A percentile compares a stretch with the other conserved stretches of the same genome.
phyloP scores from a whole-genome alignment of 345 rosid genomes.

The Carallia pectinifolia region DNA sequence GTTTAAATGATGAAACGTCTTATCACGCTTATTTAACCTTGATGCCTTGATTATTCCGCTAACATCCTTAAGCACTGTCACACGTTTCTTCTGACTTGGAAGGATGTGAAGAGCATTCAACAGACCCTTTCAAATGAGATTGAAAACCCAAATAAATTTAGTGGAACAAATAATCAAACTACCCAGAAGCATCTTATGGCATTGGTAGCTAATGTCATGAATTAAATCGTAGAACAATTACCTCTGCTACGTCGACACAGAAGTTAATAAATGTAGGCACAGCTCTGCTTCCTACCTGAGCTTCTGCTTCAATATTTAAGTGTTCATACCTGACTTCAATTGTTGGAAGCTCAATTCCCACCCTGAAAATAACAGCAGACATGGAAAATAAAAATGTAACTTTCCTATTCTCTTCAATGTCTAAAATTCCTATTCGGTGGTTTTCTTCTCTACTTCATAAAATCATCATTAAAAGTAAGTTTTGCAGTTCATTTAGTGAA shows the following conservation, averaged over 20 bases:
- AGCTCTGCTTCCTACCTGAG: conserved; percentile 61
- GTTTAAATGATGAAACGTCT: conserved; percentile 1
- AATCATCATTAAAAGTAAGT: too few species aligned
- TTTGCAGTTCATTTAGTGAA: too few species aligned
- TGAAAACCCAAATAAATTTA: background rate
- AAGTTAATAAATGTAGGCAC: conserved; percentile 57
- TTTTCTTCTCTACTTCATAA: too few species aligned
- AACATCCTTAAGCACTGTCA: conserved; percentile 61
- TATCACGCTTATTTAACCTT: conserved; percentile 36
- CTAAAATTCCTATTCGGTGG: too few species aligned
- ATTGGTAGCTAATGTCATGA: too few species aligned
- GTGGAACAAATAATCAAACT: background rate
- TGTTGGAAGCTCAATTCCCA: conserved; percentile 40
- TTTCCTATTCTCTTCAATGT: too few species aligned
- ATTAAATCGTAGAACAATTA: conserved; percentile 7
- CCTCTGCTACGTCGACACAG: conserved; percentile 44
- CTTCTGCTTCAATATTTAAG: conserved; percentile 50
- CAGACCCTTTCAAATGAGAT: conserved; percentile 26
- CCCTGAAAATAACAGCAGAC: conserved; percentile 27
- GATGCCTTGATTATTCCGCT: conserved; percentile 75
- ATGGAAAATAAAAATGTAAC: too few species aligned
- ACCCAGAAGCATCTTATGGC: too few species aligned
- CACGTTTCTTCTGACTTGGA: conserved; percentile 48
- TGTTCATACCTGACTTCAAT: conserved; percentile 46
- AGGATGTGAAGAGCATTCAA: conserved; percentile 32